Evolutionary conservation across 129 eudicot species (phyloP).

Genomic region (carrot (Daucus carota)): DNA sequence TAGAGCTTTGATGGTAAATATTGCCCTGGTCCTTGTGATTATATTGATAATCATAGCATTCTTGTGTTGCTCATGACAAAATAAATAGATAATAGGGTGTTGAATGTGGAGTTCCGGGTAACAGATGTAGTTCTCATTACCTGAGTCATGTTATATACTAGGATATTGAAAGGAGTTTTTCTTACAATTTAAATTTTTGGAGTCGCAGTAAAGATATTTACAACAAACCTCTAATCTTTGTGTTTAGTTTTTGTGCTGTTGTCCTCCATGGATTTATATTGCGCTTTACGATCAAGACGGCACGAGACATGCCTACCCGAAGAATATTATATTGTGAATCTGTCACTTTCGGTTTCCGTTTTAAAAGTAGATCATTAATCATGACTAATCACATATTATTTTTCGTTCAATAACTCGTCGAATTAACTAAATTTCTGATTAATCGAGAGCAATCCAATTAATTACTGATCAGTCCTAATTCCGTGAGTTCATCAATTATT

Average conservation of each 20-base stretch:
- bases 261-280: neutral
- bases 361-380: too few species aligned
- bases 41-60: neutral
- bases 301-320: neutral
- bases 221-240: neutral
- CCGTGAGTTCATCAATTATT: too few species aligned
- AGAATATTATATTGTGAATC: neutral
- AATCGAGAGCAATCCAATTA: too few species aligned
- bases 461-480: too few species aligned
- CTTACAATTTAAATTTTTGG: constrained; percentile 6
- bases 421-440: too few species aligned
- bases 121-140: neutral
- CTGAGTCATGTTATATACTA: neutral
- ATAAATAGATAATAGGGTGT: constrained; percentile 10
- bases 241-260: neutral
- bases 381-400: too few species aligned
- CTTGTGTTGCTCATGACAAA: neutral
- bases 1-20: constrained; percentile 7
- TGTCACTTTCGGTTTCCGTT: too few species aligned
- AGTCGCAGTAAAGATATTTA: neutral
- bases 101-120: neutral
- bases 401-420: too few species aligned
- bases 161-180: neutral
- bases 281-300: neutral
- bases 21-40: neutral